phyloP scores from a whole-genome alignment of 2,329 filamentous ascomycete genomes.

The Boeremia exigua region DNA sequence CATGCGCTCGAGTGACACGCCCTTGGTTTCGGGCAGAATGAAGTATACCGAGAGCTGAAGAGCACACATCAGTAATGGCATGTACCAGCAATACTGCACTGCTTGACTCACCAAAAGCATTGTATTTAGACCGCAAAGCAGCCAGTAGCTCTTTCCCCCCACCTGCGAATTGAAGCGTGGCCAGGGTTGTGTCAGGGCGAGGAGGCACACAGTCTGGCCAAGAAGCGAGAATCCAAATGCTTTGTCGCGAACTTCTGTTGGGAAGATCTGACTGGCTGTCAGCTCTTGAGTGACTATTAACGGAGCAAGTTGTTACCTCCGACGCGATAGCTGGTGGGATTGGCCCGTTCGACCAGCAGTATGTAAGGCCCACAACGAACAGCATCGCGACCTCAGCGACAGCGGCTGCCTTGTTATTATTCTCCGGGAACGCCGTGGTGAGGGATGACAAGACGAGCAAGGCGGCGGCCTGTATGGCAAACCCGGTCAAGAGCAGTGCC shows the following conservation, averaged over 20 bases:
- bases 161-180: conserved; percentile 7
- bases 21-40: conserved; percentile 34
- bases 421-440: conserved; percentile 3
- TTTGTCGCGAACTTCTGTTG: conserved; percentile 9
- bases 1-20: conserved; percentile 35
- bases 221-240: conserved; percentile 12
- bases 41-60: conserved; percentile 22
- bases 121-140: conserved; percentile 7
- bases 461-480: conserved; percentile 10
- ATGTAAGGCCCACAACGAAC: conserved; percentile 13
- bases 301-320: background rate
- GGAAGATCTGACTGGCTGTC: background rate
- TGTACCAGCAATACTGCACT: background rate
- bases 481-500: conserved; percentile 7
- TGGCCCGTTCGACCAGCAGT: conserved; percentile 14
- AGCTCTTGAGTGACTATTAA: background rate
- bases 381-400: conserved; percentile 9
- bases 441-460: background rate
- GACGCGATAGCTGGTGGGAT: conserved; percentile 13
- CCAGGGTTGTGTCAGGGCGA: conserved; percentile 13
- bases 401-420: conserved; percentile 4
- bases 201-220: conserved; percentile 5
- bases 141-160: conserved; percentile 13
- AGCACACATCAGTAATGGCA: background rate
- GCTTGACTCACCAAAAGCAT: conserved; percentile 3